Percentiles rank a stretch among this genome's conserved stretches.
Evolutionary conservation across 106 monocot genomes (phyloP).

Genomic region (Posidonia australis): DNA sequence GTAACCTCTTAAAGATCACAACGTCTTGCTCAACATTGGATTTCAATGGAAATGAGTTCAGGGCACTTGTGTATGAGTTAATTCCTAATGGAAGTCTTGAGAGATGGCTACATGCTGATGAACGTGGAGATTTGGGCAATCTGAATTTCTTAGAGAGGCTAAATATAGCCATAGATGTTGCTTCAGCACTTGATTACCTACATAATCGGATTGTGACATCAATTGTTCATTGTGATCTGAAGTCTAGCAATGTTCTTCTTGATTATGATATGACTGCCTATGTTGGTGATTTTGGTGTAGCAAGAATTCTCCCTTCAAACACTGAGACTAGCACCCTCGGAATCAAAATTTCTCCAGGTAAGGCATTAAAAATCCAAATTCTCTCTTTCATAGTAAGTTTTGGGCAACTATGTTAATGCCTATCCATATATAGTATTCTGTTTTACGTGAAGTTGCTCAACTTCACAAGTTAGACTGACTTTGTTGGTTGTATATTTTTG

Average conservation of each 20-base stretch:
- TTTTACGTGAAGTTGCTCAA: too few relatives aligned
- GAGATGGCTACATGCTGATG: too few relatives aligned
- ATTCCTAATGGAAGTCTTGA: too few relatives aligned
- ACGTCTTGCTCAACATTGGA: not conserved
- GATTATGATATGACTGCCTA: slow-evolving; percentile 15
- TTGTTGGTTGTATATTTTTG: not conserved
- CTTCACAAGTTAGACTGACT: not conserved
- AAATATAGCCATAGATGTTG: slow-evolving; percentile 21
- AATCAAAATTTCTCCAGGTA: slow-evolving; percentile 63
- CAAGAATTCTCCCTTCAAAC: slow-evolving; percentile 26
- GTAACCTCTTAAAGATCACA: too few relatives aligned
- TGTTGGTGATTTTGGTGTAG: slow-evolving; percentile 76
- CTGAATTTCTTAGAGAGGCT: slow-evolving; percentile 2
- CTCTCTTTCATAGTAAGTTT: not conserved
- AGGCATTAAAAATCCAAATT: not conserved
- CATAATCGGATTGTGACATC: too few relatives aligned
- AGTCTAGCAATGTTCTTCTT: slow-evolving; percentile 14
- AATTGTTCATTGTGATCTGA: too few relatives aligned
- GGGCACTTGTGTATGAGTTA: too few relatives aligned
- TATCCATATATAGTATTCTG: too few relatives aligned
- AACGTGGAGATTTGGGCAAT: too few relatives aligned
- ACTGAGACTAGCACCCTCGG: slow-evolving; percentile 1
- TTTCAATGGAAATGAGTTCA: too few relatives aligned
- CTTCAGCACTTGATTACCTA: slow-evolving; percentile 31
- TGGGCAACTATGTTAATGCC: not conserved